Percentiles rank a stretch among this genome's conserved stretches.
Evolutionary conservation across 2,329 filamentous ascomycete genomes (phyloP).

Genomic region (Botrytis aclada): DNA sequence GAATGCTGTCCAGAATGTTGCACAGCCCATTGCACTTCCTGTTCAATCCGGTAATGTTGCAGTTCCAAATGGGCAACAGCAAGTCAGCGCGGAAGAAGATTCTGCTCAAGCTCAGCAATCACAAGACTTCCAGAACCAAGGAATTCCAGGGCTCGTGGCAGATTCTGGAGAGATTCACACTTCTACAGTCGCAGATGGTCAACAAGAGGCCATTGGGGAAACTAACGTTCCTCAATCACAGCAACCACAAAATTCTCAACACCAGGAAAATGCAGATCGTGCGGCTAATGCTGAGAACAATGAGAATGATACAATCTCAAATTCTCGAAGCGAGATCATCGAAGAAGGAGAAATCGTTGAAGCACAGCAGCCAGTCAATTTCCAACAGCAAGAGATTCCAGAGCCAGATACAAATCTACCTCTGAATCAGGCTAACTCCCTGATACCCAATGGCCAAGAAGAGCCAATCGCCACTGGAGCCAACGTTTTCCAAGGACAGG

Average conservation of each 20-base stretch:
- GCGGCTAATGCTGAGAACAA: neutral
- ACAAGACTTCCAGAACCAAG: rapidly evolving
- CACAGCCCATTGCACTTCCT: neutral
- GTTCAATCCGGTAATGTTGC: neutral
- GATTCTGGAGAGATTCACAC: neutral
- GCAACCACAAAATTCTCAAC: neutral
- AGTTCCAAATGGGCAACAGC: neutral
- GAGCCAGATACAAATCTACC: neutral
- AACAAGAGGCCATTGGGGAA: neutral
- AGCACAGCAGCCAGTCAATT: neutral
- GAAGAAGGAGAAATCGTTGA: neutral
- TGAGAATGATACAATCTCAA: neutral
- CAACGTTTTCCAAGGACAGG: neutral
- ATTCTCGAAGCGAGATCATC: neutral
- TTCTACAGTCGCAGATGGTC: neutral
- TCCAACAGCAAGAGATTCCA: neutral
- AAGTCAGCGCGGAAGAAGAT: neutral
- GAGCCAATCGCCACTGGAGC: neutral
- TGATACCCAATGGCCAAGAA: neutral
- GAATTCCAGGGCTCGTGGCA: rapidly evolving
- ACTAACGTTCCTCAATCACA: neutral
- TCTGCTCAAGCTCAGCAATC: neutral
- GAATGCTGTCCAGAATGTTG: neutral
- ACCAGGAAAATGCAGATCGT: rapidly evolving
- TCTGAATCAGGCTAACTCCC: neutral